Evolutionary conservation across 164 flowering plant species (phyloP).

Genomic region (Dillenia turbinata): DNA sequence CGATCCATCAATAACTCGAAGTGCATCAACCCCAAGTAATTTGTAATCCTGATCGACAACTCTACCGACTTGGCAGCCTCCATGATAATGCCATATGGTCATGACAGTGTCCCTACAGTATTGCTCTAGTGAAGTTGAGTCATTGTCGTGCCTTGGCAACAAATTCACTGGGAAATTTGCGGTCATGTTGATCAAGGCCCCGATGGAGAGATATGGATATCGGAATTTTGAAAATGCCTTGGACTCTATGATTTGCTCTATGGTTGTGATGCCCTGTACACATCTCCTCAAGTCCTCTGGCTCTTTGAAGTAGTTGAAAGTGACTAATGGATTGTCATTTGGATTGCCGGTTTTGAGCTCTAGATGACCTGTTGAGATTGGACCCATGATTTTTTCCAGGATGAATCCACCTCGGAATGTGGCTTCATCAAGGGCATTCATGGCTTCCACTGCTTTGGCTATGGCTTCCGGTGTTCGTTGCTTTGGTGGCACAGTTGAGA

Average conservation of each 20-base stretch:
- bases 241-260: conserved; percentile 38
- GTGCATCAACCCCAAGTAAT: conserved; percentile 39
- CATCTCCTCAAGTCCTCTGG: conserved; percentile 52
- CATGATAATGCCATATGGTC: conserved; percentile 76
- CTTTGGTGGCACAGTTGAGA: conserved; percentile 55
- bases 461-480: conserved; percentile 48
- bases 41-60: conserved; percentile 43
- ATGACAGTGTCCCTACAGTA: conserved; percentile 51
- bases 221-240: conserved; percentile 32
- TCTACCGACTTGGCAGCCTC: conserved; percentile 46
- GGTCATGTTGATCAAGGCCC: conserved; percentile 35
- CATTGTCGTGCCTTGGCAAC: conserved; percentile 33
- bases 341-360: conserved; percentile 33
- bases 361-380: conserved; percentile 54
- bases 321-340: conserved; percentile 47
- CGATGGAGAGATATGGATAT: conserved; percentile 16
- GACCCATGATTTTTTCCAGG: conserved; percentile 52
- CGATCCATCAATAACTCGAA: conserved; percentile 56
- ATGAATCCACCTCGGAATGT: conserved; percentile 52
- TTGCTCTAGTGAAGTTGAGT: conserved; percentile 31
- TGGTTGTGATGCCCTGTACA: conserved; percentile 39
- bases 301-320: conserved; percentile 62
- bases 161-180: conserved; percentile 30
- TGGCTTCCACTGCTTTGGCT: conserved; percentile 23
- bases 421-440: conserved; percentile 16